phyloP scores from a whole-genome alignment of 2,329 filamentous ascomycete genomes.

The Xylaria sp. region DNA sequence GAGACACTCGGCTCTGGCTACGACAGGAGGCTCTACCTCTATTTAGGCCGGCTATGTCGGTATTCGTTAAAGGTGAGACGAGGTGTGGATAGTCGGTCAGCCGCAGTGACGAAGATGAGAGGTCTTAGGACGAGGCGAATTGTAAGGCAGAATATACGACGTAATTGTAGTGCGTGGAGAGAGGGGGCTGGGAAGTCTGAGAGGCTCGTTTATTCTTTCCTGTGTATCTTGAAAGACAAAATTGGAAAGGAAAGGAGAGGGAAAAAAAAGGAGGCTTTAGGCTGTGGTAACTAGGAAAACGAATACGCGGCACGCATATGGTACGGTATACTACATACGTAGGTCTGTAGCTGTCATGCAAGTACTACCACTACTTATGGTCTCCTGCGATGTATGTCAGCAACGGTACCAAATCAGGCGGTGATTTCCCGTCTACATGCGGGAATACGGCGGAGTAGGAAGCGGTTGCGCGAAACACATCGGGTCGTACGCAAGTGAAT shows the following conservation, averaged over 20 bases:
- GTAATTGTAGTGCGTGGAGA: not conserved
- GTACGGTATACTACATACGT: slow-evolving; percentile 18
- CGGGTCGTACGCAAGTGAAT: not conserved
- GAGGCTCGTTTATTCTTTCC: not conserved
- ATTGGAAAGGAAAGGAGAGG: not conserved
- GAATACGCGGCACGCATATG: slow-evolving; percentile 8
- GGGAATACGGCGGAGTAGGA: slow-evolving; percentile 20
- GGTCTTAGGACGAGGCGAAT: slow-evolving; percentile 6
- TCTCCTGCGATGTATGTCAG: slow-evolving; percentile 35
- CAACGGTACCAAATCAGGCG: slow-evolving; percentile 30
- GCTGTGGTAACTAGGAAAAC: slow-evolving; percentile 1
- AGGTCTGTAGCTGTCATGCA: slow-evolving; percentile 29
- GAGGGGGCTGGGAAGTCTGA: not conserved
- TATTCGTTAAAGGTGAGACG: slow-evolving; percentile 17
- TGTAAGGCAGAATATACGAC: slow-evolving; percentile 21
- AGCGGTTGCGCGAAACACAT: not conserved
- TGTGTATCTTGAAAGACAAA: too few relatives aligned
- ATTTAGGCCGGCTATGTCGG: slow-evolving; percentile 27
- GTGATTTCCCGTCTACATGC: slow-evolving; percentile 18
- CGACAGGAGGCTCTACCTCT: not conserved
- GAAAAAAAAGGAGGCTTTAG: not conserved
- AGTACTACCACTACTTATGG: slow-evolving; percentile 23
- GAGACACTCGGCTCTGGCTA: not conserved
- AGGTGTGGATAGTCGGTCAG: not conserved
- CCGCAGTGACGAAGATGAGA: not conserved